Evolutionary conservation across 2,329 filamentous ascomycete species (phyloP).

Genomic region (Fusarium praegraminearum): DNA sequence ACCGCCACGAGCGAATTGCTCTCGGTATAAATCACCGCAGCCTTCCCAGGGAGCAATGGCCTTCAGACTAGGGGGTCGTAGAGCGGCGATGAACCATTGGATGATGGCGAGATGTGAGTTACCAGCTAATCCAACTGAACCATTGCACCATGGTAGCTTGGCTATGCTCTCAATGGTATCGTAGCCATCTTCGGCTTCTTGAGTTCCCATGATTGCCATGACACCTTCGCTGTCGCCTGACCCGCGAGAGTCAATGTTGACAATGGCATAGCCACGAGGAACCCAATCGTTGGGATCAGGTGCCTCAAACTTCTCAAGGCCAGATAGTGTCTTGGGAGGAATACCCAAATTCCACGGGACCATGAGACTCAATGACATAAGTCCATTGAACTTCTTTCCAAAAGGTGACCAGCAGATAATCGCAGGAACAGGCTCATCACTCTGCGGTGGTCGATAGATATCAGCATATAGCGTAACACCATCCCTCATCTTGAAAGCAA

Average conservation of each 20-base stretch:
- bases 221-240: constrained; percentile 13
- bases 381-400: constrained; percentile 21
- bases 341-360: constrained; percentile 11
- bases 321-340: neutral
- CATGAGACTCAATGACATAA: constrained; percentile 4
- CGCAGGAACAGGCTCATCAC: constrained; percentile 3
- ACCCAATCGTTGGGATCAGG: constrained; percentile 23
- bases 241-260: constrained; percentile 12
- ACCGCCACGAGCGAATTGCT: neutral
- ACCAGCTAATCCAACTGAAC: neutral
- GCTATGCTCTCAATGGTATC: constrained; percentile 11
- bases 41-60: constrained; percentile 21
- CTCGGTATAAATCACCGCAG: neutral
- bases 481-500: constrained; percentile 12
- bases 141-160: neutral
- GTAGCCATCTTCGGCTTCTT: constrained; percentile 12
- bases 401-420: constrained; percentile 24
- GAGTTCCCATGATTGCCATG: constrained; percentile 16
- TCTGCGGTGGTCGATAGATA: constrained; percentile 5
- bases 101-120: constrained; percentile 22
- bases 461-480: constrained; percentile 9
- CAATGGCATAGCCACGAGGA: constrained; percentile 15
- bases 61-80: constrained; percentile 10
- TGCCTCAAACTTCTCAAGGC: constrained; percentile 16
- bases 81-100: constrained; percentile 19